Conservation (phyloP, 257 asterid genomes). For the Eucommia ulmoides region DNA sequence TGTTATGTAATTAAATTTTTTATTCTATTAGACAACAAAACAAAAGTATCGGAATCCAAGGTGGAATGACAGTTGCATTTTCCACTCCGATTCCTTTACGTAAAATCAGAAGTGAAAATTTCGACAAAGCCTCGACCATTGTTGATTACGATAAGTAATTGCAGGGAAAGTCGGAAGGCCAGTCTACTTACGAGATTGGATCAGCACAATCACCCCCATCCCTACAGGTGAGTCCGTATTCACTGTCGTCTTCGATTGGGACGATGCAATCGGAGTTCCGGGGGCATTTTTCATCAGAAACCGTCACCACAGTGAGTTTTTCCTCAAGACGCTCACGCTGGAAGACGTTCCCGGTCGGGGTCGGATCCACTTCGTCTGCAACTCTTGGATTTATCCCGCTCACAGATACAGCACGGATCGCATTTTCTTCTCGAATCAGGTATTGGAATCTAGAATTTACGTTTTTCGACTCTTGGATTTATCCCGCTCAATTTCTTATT, state of each 20-base stretch:
- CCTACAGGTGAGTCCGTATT: conserved; percentile 25
- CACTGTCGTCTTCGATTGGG: conserved; percentile 56
- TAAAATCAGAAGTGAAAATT: too few relatives aligned
- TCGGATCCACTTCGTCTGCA: conserved; percentile 52
- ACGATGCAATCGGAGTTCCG: conserved; percentile 42
- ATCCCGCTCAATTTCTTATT: not conserved
- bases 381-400: conserved; percentile 72
- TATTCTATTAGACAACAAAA: too few relatives aligned
- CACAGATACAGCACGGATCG: conserved; percentile 39
- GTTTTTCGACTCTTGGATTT: not conserved
- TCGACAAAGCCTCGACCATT: too few relatives aligned
- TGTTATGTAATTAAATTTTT: too few relatives aligned
- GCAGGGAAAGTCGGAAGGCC: conserved; percentile 41
- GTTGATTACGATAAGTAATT: too few relatives aligned
- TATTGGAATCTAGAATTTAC: conserved; percentile 1
- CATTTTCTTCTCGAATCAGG: conserved; percentile 64
- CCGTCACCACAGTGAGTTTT: conserved; percentile 54
- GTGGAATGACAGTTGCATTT: too few relatives aligned
- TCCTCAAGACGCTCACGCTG: conserved; percentile 56
- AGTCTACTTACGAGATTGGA: conserved; percentile 51
- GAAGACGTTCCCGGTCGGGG: conserved; percentile 59
- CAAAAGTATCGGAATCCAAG: too few relatives aligned
- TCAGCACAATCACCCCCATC: conserved; percentile 14
- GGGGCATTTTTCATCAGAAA: conserved; percentile 49
- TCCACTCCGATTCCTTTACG: too few relatives aligned